Percentiles rank a stretch among this genome's conserved stretches.
Conservation (phyloP, 176 grass and related monocot genomes). For the Hordeum vulgare region MorexV3_pseudomolecules_assembly NC_058519.1:201944873-201945372, state of each 20-base stretch:
- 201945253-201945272: background rate
- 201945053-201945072: slow-evolving; percentile 63
- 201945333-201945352: background rate
- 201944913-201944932: background rate
- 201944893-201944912: background rate
- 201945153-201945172: background rate
- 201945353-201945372: background rate
- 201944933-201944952: background rate
- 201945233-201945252: background rate
- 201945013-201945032: background rate
- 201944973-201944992: background rate
- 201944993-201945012: background rate
- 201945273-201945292: background rate
- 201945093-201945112: slow-evolving; percentile 97
- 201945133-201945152: background rate
- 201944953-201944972: background rate
- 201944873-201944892: background rate
- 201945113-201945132: slow-evolving; percentile 59
- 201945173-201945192: background rate
- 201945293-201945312: background rate
- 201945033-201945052: slow-evolving; percentile 26
- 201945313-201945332: background rate
- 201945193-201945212: background rate
- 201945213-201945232: background rate
- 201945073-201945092: slow-evolving; percentile 91